These are phyloP conservation scores for Trypanosoma brucei DNA, from an alignment of 208 protist genomes.

Conservation along the genomic window DNA sequence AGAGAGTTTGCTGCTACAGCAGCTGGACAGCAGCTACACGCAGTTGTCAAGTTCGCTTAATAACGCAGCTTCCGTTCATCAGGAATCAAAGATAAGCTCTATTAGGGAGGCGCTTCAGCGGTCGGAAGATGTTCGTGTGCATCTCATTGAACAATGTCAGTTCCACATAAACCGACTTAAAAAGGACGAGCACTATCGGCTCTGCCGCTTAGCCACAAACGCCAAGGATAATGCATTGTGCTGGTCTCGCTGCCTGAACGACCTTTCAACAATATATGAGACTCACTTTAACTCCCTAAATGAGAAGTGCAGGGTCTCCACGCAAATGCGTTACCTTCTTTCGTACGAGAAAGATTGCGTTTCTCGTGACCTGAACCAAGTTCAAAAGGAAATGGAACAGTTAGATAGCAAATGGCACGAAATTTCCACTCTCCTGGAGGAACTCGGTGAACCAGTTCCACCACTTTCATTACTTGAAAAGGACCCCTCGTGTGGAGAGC, in stretches of 20 bases:
- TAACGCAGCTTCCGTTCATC: slow-evolving; percentile 21
- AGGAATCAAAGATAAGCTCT: slow-evolving; percentile 24
- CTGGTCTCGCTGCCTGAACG: slow-evolving; percentile 57
- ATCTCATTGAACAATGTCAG: slow-evolving; percentile 38
- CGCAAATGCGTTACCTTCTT: slow-evolving; percentile 68
- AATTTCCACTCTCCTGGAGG: slow-evolving; percentile 26
- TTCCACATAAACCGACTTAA: slow-evolving; percentile 33
- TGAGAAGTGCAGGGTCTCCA: slow-evolving; percentile 23
- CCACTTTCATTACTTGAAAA: slow-evolving; percentile 10
- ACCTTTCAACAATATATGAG: slow-evolving; percentile 55
- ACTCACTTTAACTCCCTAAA: slow-evolving; percentile 41
- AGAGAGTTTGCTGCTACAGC: slow-evolving; percentile 42
- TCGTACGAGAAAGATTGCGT: slow-evolving; percentile 59
- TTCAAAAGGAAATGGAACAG: slow-evolving; percentile 37
- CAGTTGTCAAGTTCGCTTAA: slow-evolving; percentile 42
- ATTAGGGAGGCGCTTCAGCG: slow-evolving; percentile 24
- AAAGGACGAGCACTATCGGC: slow-evolving; percentile 52
- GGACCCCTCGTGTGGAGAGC: slow-evolving; percentile 4
- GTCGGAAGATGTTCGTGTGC: slow-evolving; percentile 29
- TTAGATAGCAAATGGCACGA: slow-evolving; percentile 40
- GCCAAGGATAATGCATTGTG: slow-evolving; percentile 35
- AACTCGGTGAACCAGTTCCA: slow-evolving; percentile 44
- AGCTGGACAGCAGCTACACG: slow-evolving; percentile 54
- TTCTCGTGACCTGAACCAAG: slow-evolving; percentile 49
- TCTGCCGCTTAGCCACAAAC: slow-evolving; percentile 41